phyloP scores from a whole-genome alignment of 139 green algal species.

The Limnomonas spitsbergensis region DNA sequence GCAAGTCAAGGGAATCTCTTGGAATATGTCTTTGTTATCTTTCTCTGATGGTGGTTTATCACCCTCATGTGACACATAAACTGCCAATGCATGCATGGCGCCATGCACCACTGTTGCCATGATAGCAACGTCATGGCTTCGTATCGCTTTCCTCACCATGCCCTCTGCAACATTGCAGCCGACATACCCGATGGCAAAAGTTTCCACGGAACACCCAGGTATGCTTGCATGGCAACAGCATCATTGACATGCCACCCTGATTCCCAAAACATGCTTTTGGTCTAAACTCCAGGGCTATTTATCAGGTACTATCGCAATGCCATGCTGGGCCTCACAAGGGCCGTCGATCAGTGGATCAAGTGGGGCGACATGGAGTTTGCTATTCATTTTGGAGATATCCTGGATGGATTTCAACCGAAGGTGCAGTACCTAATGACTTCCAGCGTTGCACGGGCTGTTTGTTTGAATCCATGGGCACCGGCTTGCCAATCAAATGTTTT shows the following conservation, averaged over 20 bases:
- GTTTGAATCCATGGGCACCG: not conserved
- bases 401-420: constrained; percentile 52
- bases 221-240: constrained; percentile 40
- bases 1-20: not conserved
- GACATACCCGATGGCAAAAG: constrained; percentile 69
- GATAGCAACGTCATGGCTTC: not conserved
- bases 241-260: not conserved
- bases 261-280: not conserved
- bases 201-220: constrained; percentile 68
- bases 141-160: not conserved
- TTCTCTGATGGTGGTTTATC: not conserved
- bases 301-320: constrained; percentile 29
- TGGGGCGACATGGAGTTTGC: constrained; percentile 42
- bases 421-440: not conserved
- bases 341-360: constrained; percentile 41
- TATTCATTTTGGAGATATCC: constrained; percentile 55
- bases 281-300: not conserved
- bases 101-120: not conserved
- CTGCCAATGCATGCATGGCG: not conserved
- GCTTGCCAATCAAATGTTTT: not conserved
- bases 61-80: not conserved
- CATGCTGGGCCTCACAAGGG: constrained; percentile 38
- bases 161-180: constrained; percentile 34
- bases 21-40: too few species aligned
- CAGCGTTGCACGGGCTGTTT: not conserved